Conservation (phyloP, 257 asterid species). For the Ocimum tenuiflorum region DNA sequence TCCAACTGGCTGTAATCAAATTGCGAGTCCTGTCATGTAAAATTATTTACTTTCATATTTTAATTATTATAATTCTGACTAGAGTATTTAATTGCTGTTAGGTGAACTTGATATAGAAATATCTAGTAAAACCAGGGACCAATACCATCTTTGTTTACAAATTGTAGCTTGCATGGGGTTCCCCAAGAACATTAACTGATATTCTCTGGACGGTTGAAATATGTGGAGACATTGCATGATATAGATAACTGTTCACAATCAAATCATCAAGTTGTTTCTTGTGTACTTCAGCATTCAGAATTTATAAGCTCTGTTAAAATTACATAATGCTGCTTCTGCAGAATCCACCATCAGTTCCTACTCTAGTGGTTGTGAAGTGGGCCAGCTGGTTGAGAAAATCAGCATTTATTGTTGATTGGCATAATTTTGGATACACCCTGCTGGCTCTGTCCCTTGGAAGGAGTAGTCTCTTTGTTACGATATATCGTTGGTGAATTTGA, state of each 20-base stretch:
- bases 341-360: constrained; percentile 99
- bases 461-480: constrained; percentile 60
- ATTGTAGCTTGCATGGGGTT: not conserved
- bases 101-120: not conserved
- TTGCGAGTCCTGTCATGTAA: not conserved
- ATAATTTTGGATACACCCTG: constrained; percentile 85
- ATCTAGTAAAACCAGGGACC: not conserved
- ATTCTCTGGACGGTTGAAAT: constrained; percentile 1
- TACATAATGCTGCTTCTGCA: constrained; percentile 29
- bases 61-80: not conserved
- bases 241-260: not conserved
- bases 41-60: not conserved
- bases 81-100: not conserved
- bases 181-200: not conserved
- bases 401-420: constrained; percentile 82
- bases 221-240: not conserved
- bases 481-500: constrained; percentile 64
- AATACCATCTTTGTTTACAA: not conserved
- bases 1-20: not conserved
- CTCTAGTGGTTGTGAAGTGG: constrained; percentile 87
- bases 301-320: constrained; percentile 4
- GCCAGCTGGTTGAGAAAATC: constrained; percentile 79
- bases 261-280: not conserved
- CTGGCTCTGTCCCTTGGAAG: constrained; percentile 82
- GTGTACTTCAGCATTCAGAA: not conserved